A percentile compares a stretch with the other conserved stretches of the same genome.
Conservation (phyloP, 352 stramenopile species). For the Thraustochytrium striatum region DNA sequence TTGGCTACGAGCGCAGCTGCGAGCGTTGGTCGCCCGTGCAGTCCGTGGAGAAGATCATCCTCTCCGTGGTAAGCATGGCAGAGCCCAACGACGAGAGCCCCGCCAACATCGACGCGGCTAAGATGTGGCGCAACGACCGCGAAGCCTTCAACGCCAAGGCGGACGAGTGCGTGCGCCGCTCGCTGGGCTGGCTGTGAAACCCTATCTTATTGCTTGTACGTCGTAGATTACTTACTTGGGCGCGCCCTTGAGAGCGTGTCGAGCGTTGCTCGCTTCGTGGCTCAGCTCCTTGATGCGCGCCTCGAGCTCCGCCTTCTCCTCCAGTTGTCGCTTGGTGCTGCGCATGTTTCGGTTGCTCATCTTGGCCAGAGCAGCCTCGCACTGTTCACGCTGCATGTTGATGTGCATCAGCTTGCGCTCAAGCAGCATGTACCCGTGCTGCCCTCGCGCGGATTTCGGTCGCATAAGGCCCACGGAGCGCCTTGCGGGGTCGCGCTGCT, state of each 20-base stretch:
- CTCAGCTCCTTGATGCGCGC: not conserved
- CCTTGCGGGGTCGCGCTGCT: not conserved
- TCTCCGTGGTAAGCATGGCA: conserved; percentile 96
- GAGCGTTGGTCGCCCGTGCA: conserved; percentile 95
- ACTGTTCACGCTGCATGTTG: conserved; percentile 30
- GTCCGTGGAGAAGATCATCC: conserved; percentile 66
- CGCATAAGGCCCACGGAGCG: not conserved
- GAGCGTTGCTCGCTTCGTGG: conserved; percentile 31
- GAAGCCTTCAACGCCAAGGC: conserved; percentile 74
- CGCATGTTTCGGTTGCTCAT: conserved; percentile 5
- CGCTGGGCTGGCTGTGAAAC: conserved; percentile 22
- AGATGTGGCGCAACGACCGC: conserved; percentile 70
- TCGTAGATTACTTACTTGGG: not conserved
- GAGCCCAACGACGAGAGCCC: conserved; percentile 98
- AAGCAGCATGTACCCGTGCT: conserved; percentile 14
- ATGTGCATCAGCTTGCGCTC: conserved; percentile 45
- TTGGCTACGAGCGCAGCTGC: conserved; percentile 81
- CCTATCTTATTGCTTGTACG: not conserved
- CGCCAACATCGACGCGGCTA: conserved; percentile 96
- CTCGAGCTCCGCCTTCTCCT: conserved; percentile 23
- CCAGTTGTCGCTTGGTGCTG: not conserved
- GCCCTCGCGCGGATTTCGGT: not conserved
- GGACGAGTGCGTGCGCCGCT: conserved; percentile 40
- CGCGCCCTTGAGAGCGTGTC: not conserved
- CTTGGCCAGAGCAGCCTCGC: conserved; percentile 6